Percentiles rank a stretch among this genome's conserved stretches.
These are phyloP conservation scores for Trichocladium antarcticum DNA, from an alignment of 495 filamentous ascomycete species.

Conservation along the genomic window DNA sequence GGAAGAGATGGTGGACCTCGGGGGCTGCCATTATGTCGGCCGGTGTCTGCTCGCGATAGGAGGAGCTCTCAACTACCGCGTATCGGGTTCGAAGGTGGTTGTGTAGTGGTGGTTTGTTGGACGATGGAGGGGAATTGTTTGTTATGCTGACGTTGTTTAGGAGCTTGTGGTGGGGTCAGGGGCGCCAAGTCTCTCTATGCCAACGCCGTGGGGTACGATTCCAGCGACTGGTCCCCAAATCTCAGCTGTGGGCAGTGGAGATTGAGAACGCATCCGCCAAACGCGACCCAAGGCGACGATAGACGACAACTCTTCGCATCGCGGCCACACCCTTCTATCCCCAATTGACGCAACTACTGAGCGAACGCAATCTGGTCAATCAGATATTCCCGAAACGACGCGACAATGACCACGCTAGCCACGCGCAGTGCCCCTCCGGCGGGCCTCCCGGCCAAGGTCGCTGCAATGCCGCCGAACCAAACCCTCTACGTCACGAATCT, in stretches of 20 bases:
- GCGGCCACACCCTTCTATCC: neutral
- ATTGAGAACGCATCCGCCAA: no score
- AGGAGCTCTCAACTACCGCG: constrained; percentile 99
- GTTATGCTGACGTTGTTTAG: neutral
- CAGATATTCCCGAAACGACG: neutral
- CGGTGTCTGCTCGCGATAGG: constrained; percentile 52
- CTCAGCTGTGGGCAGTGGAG: no score
- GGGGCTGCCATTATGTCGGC: constrained; percentile 58
- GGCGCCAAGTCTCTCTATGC: neutral
- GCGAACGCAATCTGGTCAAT: neutral
- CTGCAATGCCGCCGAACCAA: constrained; percentile 26
- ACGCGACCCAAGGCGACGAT: neutral
- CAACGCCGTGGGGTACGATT: neutral
- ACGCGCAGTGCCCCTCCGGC: constrained; percentile 22
- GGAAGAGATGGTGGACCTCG: constrained; percentile 93
- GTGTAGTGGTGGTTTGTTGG: constrained; percentile 1
- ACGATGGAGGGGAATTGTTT: neutral
- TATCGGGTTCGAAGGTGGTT: constrained; percentile 3
- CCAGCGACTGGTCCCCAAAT: no score
- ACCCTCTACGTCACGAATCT: constrained; percentile 85
- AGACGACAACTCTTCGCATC: neutral
- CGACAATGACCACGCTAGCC: constrained; percentile 30
- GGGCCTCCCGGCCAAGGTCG: constrained; percentile 34
- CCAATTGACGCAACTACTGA: neutral
- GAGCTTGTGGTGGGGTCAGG: constrained; percentile 9